Evolutionary conservation across 2,329 filamentous ascomycete species (phyloP), one percentile per base, ranked within the genome.

Genomic region (Trichoderma lentiforme): DNA sequence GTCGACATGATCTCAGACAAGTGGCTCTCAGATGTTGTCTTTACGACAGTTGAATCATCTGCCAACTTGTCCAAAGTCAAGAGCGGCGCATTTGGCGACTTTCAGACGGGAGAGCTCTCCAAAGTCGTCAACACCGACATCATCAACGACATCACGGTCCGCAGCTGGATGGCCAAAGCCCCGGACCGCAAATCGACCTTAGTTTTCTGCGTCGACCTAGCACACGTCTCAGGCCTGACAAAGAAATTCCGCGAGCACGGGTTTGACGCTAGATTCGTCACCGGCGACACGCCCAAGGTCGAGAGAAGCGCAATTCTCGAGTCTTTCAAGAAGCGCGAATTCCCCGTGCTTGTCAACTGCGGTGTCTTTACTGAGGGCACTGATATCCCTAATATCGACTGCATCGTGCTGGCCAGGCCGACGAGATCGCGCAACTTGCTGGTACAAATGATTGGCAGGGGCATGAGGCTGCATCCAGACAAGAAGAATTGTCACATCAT

Each of bases 301-400:
- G 86, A 91, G 66, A 89, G 96, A 58, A 87, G 89, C 65, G 86
- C 91, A 65, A 89, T 89, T 1, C 85, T 99, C 2, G 90, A 93
- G 36, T 89, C 88, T 3, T 99, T 99, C 81, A 92, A 88, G 74
- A 86, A 84, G 2, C 88, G 90, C 8, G 88, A 94, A 57, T 98
- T 93, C 74, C 93, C 94, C 0, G 93, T 99, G 1, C 86, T 99
- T 15, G 83, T 99, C 66, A 99, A 99, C 79, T 98, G 96, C 78
- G 95, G 95, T 9, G 93, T 99, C 53, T 98, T 97, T 78, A 98
- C 95, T 0, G 96, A 99, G 83, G 96, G 96, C 2, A 99, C 96
- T 1, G 96, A 99, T 78, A 97, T 99, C 36, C 96, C 97, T 6
- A 98, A 97, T 79, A 93, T 99, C 75, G 96, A 99, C 83, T 98